phyloP scores from a whole-genome alignment of 202 grass and related monocot species.

The Eragrostis tef region DNA sequence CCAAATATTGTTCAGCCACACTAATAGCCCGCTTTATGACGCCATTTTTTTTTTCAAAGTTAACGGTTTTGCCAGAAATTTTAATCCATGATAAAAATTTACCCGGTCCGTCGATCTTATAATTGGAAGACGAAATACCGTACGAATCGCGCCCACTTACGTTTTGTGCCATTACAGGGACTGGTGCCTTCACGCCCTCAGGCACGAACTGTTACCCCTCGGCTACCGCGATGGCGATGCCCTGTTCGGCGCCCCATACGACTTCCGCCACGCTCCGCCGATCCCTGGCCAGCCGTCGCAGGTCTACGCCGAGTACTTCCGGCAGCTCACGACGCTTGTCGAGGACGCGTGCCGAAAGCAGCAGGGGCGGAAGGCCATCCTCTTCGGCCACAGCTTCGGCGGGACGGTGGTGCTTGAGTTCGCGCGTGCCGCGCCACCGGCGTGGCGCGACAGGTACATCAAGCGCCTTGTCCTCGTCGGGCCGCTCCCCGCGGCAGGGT shows the following conservation, averaged over 20 bases:
- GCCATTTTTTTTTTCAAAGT: too few species aligned
- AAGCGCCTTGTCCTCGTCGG: slow-evolving; percentile 54
- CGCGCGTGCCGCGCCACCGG: not conserved
- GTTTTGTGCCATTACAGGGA: not conserved
- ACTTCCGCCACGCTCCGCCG: slow-evolving; percentile 61
- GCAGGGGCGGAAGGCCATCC: slow-evolving; percentile 49
- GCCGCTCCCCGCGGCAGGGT: not conserved
- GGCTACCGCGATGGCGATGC: slow-evolving; percentile 58
- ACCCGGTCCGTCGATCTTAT: too few species aligned
- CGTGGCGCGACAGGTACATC: slow-evolving; percentile 45
- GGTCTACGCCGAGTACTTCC: slow-evolving; percentile 48
- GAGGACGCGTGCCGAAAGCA: slow-evolving; percentile 43
- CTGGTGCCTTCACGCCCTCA: slow-evolving; percentile 43
- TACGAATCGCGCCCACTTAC: too few species aligned
- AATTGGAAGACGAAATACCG: too few species aligned
- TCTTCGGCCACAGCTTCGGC: slow-evolving; percentile 64
- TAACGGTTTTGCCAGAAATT: too few species aligned
- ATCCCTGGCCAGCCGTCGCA: slow-evolving; percentile 30
- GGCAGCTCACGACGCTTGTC: slow-evolving; percentile 38
- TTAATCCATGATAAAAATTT: too few species aligned
- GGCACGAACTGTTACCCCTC: slow-evolving; percentile 29
- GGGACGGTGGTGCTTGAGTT: slow-evolving; percentile 45
- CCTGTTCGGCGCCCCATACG: slow-evolving; percentile 53
- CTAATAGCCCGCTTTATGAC: too few species aligned
- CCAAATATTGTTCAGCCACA: too few species aligned